Conservation (phyloP, 768 basidiomycete species). For the Coprinopsis cinerea region DNA sequence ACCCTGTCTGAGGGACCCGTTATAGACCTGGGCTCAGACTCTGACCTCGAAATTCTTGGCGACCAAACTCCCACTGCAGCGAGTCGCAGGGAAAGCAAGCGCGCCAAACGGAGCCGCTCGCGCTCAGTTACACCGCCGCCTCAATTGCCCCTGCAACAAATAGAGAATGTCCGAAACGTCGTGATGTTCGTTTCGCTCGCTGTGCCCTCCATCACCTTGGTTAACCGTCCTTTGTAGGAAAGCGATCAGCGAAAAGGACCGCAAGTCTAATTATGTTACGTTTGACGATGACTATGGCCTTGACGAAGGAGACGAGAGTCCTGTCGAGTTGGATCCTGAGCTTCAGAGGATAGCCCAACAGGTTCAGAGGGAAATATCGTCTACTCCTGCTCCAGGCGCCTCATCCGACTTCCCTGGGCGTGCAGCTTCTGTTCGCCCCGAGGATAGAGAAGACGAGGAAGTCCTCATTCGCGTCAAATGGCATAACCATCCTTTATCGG, state of each 20-base stretch:
- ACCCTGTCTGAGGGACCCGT: too few species aligned
- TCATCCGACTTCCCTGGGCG: conserved; percentile 14
- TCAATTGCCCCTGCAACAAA: conserved; percentile 43
- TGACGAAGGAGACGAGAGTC: conserved; percentile 23
- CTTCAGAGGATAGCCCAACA: conserved; percentile 48
- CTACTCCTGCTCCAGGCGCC: conserved; percentile 18
- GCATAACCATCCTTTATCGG: conserved; percentile 55
- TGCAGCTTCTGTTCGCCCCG: conserved; percentile 16
- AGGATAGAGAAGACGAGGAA: conserved; percentile 32
- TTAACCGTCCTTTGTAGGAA: too few species aligned
- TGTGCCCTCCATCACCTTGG: too few species aligned
- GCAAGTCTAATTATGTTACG: conserved; percentile 15
- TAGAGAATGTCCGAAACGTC: conserved; percentile 51
- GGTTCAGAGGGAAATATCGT: conserved; percentile 23
- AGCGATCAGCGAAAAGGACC: conserved; percentile 15
- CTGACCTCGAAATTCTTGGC: conserved; percentile 36
- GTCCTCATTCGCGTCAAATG: conserved; percentile 60
- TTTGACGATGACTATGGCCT: conserved; percentile 32
- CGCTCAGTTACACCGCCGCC: conserved; percentile 77
- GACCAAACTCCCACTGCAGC: conserved; percentile 23
- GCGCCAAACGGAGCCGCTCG: conserved; percentile 54
- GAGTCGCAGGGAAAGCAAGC: conserved; percentile 21
- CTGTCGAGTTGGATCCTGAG: conserved; percentile 53
- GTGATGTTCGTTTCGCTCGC: conserved; percentile 43
- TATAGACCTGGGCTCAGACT: conserved; percentile 30